phyloP scores from a whole-genome alignment of 176 grass and related monocot species.

The Echinochloa phyllopogon region DNA sequence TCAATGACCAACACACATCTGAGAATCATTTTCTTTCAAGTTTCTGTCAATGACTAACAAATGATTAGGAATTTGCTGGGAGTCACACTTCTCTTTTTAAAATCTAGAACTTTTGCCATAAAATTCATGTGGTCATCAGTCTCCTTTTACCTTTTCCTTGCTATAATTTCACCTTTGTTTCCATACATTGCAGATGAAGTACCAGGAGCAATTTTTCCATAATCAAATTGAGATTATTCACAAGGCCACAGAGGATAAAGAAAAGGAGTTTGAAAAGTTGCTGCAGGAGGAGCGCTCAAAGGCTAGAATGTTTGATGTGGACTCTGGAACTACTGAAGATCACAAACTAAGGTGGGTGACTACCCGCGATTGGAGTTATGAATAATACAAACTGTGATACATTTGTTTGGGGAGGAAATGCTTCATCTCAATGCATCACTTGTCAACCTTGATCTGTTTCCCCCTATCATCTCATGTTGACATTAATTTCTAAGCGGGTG shows the following conservation, averaged over 20 bases:
- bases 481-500: background rate
- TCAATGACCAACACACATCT: background rate
- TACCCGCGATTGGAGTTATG: background rate
- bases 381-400: background rate
- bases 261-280: constrained; percentile 56
- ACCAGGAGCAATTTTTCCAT: constrained; percentile 71
- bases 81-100: background rate
- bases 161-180: constrained; percentile 29
- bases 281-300: constrained; percentile 70
- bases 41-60: constrained; percentile 7
- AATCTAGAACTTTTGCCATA: background rate
- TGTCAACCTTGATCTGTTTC: background rate
- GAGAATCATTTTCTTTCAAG: background rate
- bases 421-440: background rate
- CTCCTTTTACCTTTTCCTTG: background rate
- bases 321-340: constrained; percentile 60
- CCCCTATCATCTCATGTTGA: background rate
- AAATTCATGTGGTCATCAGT: background rate
- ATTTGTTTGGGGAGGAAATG: background rate
- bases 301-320: constrained; percentile 57
- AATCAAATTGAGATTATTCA: constrained; percentile 73
- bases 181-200: constrained; percentile 66
- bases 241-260: constrained; percentile 68
- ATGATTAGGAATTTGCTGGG: background rate
- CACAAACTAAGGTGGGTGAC: constrained; percentile 54